Base-by-base conservation (phyloP, 2,329 filamentous ascomycete genomes). In the Colletotrichum falcatum region DNA sequence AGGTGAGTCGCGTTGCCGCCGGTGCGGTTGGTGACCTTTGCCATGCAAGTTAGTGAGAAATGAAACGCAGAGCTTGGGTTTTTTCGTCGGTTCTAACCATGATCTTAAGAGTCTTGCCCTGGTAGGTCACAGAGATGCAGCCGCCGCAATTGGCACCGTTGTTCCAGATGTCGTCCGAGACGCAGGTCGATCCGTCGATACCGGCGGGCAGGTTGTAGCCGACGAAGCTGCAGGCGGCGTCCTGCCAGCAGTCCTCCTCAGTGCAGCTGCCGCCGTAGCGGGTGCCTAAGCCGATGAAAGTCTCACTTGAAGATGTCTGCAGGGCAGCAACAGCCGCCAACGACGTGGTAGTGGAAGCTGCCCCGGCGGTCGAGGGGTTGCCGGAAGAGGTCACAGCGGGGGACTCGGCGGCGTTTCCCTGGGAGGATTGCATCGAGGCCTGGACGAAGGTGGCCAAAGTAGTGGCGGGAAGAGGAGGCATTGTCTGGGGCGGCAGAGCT, bases 221-320 rank as follows among this genome's bases (percentile, higher is more conserved):
- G 30, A 61, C 54, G 20, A 72, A 62, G 44, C 65, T 62, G 61
- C 70, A 72, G 18, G 61, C 44, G 5, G 56, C 70, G 69, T 58
- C 55, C 63, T 66, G 61, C 68, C 42, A 44, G 42, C 42, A 44
- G 42, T 44, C 20, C 42, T 44, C 18, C 42, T 44, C 42, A 7
- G 42, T 44, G 42, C 42, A 44, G 42, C 42, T n/a, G 42, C 20
- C 42, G 20, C 42, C 42, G 42, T 44, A 44, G 42, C 42, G 42
- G 8, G 42, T 44, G 16, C 42, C 42, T 9, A 44, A 7, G 42
- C 42, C 42, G 18, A 20, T 8, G 42, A 44, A 44, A n/a, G 42
- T 44, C 20, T 44, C 42, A 3, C 18, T 44, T 7, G 42, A n/a
- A 20, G 42, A 20, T 20, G 42, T 20, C 20, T 44, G 42, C 18